Base-by-base conservation (phyloP, 768 basidiomycete genomes). In the Sarcomyxa edulis region DNA sequence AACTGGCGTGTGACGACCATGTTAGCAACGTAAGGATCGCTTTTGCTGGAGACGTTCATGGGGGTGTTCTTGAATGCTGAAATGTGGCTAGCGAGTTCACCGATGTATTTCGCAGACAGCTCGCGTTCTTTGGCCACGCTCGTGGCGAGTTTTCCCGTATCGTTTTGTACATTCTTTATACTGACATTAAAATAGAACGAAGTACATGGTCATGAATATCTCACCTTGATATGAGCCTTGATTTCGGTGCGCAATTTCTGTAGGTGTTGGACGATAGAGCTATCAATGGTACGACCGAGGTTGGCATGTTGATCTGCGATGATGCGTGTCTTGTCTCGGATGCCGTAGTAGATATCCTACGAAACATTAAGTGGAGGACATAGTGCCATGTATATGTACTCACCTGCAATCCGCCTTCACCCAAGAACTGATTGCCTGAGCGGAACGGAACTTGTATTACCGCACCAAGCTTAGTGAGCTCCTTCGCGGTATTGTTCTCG, bases 371-470 rank as follows among this genome's bases (percentile, higher is more conserved):
- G 15, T 7, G n/a, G 11, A 37, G 29, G 16, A 45, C 16, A 26
- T 30, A 37, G 15, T 25, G 39, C 31, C 7, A 41, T 22, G 21
- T 48, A 39, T 22, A 6, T 24, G 32, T 21, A 50, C 69, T 23
- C 42, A 76, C 83, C 74, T 94, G 91, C 34, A 99, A 67, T 33
- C 96, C 95, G 9, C 89, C 90, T 59, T 98, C 93, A n/a, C 96
- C 96, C 4, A 99, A 71, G 56, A 99, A 99, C 67, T 98, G 95
- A 62, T 96, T 95, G 6, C 93, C 94, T 3, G 89, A 77, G 24
- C 84, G 71, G 68, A 99, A 98, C 0, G 96, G 96, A 0, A 98
- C 95, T 59, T 99, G 95, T 44, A 99, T 95, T 44, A 98, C 90
- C 2, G 84, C 91, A 7, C 88, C 87, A 30, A 99, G 80, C 59